Evolutionary conservation across 768 basidiomycete species (phyloP).

Genomic region (Lactifluus hygrophoroides): DNA sequence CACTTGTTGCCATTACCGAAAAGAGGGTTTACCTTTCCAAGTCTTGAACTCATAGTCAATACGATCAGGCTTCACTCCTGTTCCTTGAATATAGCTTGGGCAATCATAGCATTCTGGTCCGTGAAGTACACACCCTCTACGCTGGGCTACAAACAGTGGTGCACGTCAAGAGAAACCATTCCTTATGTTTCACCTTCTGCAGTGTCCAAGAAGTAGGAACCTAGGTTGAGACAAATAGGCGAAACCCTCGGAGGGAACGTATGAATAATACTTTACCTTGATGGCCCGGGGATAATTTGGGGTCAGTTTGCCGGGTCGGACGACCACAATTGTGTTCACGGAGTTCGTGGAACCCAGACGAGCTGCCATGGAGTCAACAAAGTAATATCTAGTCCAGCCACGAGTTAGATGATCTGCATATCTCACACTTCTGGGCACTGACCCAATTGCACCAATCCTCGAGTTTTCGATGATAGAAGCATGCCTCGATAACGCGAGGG

Average conservation of each 20-base stretch:
- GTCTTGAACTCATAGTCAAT: constrained; percentile 31
- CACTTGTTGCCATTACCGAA: background rate
- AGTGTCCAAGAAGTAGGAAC: constrained; percentile 28
- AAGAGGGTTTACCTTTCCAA: constrained; percentile 28
- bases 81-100: constrained; percentile 27
- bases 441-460: constrained; percentile 38
- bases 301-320: constrained; percentile 32
- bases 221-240: background rate
- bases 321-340: constrained; percentile 33
- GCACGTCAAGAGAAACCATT: background rate
- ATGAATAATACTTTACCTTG: constrained; percentile 25
- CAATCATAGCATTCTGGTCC: constrained; percentile 22
- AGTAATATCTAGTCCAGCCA: constrained; percentile 33
- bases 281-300: constrained; percentile 31
- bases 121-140: constrained; percentile 30
- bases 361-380: constrained; percentile 29
- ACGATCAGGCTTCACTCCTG: constrained; percentile 25
- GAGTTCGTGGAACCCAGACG: constrained; percentile 26
- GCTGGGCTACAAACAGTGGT: background rate
- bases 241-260: constrained; percentile 18
- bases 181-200: constrained; percentile 28
- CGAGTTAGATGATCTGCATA: background rate
- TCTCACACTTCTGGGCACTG: constrained; percentile 5
- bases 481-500: constrained; percentile 24
- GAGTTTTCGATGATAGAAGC: background rate